A percentile compares a stretch with the other conserved stretches of the same genome.
These are phyloP conservation scores for Neurospora terricola DNA, from an alignment of 495 filamentous ascomycete genomes.

Conservation along the genomic window DNA sequence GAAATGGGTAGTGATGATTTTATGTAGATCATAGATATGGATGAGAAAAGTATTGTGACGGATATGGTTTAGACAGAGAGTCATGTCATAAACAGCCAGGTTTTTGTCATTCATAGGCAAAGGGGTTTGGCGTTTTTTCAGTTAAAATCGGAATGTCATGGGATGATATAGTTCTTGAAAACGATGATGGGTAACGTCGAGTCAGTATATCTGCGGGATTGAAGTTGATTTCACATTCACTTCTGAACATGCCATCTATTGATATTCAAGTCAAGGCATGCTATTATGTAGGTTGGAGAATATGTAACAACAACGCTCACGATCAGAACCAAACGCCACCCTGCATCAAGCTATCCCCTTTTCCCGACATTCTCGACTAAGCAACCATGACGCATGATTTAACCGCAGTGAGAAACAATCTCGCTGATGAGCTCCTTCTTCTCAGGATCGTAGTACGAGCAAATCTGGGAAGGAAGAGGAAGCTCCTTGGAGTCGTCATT, in stretches of 20 bases:
- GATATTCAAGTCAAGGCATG: neutral
- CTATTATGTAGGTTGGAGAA: neutral
- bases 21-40: neutral
- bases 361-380: neutral
- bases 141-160: neutral
- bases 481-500: conserved; percentile 75
- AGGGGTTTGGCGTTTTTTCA: neutral
- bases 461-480: conserved; percentile 81
- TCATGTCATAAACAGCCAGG: neutral
- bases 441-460: conserved; percentile 56
- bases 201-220: neutral
- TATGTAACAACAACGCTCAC: neutral
- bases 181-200: neutral
- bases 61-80: neutral
- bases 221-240: neutral
- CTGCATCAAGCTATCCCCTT: neutral
- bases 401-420: conserved; percentile 84
- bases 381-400: conserved; percentile 6
- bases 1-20: neutral
- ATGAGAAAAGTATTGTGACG: neutral
- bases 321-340: neutral
- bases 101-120: neutral
- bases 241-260: neutral
- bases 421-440: conserved; percentile 69
- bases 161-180: neutral